Base-by-base conservation (phyloP, 805 yeast species). In the Ogataea corticis region DNA sequence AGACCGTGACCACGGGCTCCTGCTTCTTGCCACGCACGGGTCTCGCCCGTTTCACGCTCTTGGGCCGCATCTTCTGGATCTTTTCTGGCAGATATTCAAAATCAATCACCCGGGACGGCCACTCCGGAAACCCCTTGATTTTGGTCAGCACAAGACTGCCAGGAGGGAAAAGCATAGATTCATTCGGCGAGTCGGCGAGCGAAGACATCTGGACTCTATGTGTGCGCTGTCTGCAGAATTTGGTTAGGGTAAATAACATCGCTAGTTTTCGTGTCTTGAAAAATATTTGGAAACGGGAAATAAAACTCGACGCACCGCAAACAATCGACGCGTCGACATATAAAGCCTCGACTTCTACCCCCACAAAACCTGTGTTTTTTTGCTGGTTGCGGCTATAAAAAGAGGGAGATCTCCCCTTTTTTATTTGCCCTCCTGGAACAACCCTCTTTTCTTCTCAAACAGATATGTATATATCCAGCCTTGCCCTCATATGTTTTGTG, bases 91-190 rank as follows among this genome's bases (percentile, higher is more conserved):
- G 70, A 7, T 78, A 63, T 14, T 74, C 72, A 48, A 70, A 76
- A 1, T 82, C 83, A 3, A 87, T 75, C 3, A 87, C 81, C 80
- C 87, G 82, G 2, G 91, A 90, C 0, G 96, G 96, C 96, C 96
- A 88, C 33, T 91, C 85, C 2, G 96, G 87, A 60, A 82, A 88
- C 7, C 96, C 95, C 58, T 87, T 88, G 38, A 88, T 81, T 63
- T 88, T 88, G 7, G 94, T 94, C 18, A 88, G 71, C 0, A 88
- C 86, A 4, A 80, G 64, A 21, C 72, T 66, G 3, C 84, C 82
- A 2, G 83, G 77, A 3, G 42, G 27, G 34, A 47, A 54, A 41
- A 17, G 23, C 21, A 34, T 13, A 28, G 31, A 28, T 16, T 37
- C 32, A 3, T n/a, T 18, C 15, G 40, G 19, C 11, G 34, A 38